phyloP scores from a whole-genome alignment of 192 early-diverging fungal genomes.

The Coemansia sp. region DNA sequence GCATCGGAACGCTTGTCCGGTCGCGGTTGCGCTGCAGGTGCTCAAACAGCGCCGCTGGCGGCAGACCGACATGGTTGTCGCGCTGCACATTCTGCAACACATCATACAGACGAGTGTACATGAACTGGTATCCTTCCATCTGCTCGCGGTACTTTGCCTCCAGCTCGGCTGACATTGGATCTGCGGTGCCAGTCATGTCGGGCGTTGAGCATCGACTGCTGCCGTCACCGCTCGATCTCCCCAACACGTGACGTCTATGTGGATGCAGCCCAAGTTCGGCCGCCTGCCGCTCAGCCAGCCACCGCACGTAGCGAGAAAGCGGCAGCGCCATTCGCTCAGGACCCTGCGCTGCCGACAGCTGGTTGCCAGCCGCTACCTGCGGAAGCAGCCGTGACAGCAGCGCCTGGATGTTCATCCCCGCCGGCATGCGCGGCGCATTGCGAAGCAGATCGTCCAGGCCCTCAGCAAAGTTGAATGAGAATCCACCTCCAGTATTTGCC shows the following conservation, averaged over 20 bases:
- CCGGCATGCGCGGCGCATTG: constrained; percentile 30
- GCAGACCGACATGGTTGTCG: constrained; percentile 53
- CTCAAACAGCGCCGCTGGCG: constrained; percentile 31
- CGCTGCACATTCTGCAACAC: constrained; percentile 65
- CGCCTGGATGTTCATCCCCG: constrained; percentile 38
- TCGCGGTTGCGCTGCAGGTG: constrained; percentile 26
- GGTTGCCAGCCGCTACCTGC: constrained; percentile 20
- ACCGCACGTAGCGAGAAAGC: constrained; percentile 43
- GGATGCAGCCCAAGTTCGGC: constrained; percentile 21
- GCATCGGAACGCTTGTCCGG: constrained; percentile 4
- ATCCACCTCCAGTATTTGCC: background rate
- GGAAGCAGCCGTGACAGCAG: constrained; percentile 47
- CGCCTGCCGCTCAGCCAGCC: constrained; percentile 20
- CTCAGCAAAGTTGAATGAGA: constrained; percentile 32
- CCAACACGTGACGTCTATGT: background rate
- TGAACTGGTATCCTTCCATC: constrained; percentile 53
- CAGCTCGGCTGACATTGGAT: background rate
- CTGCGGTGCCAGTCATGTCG: background rate
- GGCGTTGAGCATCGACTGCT: constrained; percentile 26
- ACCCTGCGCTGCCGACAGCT: constrained; percentile 23
- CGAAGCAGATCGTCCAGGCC: constrained; percentile 38
- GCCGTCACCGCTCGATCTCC: background rate
- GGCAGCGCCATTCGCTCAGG: constrained; percentile 42
- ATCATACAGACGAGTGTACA: constrained; percentile 69
- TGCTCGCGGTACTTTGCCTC: constrained; percentile 33